phyloP scores from a whole-genome alignment of 2,329 filamentous ascomycete species.

The Fusarium nygamai region DNA sequence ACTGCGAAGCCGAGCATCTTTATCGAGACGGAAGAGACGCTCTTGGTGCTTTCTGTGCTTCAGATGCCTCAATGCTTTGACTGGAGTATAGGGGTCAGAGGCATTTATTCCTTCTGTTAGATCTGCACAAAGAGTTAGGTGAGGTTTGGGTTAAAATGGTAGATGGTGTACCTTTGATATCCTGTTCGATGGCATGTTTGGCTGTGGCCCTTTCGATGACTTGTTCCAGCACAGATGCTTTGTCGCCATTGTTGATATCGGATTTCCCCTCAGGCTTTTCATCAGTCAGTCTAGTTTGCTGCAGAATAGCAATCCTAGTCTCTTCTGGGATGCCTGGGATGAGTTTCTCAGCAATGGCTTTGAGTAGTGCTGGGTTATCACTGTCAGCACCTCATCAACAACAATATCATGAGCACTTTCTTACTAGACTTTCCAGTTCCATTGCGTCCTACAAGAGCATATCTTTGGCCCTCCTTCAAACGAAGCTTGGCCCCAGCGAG shows the following conservation, averaged over 20 bases:
- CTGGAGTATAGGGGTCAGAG: slow-evolving; percentile 64
- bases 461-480: slow-evolving; percentile 77
- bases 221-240: slow-evolving; percentile 68
- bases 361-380: slow-evolving; percentile 68
- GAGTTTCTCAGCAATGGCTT: slow-evolving; percentile 79
- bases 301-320: slow-evolving; percentile 73
- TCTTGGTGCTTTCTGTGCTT: slow-evolving; percentile 70
- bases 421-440: slow-evolving; percentile 84
- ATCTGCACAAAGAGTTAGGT: slow-evolving; percentile 46
- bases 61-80: slow-evolving; percentile 69
- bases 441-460: slow-evolving; percentile 83
- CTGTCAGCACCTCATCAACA: slow-evolving; percentile 6
- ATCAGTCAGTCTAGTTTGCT: slow-evolving; percentile 65
- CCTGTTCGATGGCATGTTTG: slow-evolving; percentile 65
- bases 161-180: slow-evolving; percentile 64
- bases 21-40: slow-evolving; percentile 74
- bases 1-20: slow-evolving; percentile 78
- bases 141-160: background rate
- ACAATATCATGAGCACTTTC: slow-evolving; percentile 27
- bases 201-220: slow-evolving; percentile 71
- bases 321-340: slow-evolving; percentile 79
- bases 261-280: slow-evolving; percentile 45
- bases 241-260: slow-evolving; percentile 12
- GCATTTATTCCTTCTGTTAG: slow-evolving; percentile 69
- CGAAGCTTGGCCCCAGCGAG: slow-evolving; percentile 75